Evolutionary conservation across 192 early-diverging fungal genomes (phyloP).

Genomic region (Phycomyces nitens): DNA sequence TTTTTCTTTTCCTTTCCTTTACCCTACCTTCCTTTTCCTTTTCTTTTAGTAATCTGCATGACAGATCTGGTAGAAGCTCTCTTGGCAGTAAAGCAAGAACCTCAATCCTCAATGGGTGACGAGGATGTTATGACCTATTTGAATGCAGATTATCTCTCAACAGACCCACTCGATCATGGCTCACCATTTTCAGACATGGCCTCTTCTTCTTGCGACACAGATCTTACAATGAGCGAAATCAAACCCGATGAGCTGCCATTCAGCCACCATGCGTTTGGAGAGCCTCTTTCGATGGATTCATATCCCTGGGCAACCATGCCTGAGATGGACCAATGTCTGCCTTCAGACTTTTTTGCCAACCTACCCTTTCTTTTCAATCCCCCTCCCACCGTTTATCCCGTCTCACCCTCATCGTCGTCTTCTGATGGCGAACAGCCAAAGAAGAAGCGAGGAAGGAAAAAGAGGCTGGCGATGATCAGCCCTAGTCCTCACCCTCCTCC

Average conservation of each 20-base stretch:
- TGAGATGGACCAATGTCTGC: background rate
- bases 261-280: background rate
- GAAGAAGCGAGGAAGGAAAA: conserved; percentile 33
- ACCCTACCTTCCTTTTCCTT: background rate
- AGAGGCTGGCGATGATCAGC: conserved; percentile 3
- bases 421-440: conserved; percentile 29
- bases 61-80: background rate
- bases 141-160: background rate
- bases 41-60: background rate
- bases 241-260: background rate
- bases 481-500: background rate
- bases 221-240: background rate
- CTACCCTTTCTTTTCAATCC: background rate
- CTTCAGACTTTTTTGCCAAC: background rate
- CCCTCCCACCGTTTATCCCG: background rate
- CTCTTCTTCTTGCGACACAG: background rate
- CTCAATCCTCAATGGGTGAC: background rate
- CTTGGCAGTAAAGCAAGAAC: background rate
- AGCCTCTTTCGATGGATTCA: background rate
- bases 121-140: background rate
- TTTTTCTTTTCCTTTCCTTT: background rate
- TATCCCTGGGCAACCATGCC: background rate
- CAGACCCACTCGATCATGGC: background rate
- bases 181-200: conserved; percentile 1
- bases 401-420: conserved; percentile 13